Evolutionary conservation across 805 yeast species (phyloP), one percentile per base, ranked within the genome.

Genomic region (Cephaloascus fragrans): DNA sequence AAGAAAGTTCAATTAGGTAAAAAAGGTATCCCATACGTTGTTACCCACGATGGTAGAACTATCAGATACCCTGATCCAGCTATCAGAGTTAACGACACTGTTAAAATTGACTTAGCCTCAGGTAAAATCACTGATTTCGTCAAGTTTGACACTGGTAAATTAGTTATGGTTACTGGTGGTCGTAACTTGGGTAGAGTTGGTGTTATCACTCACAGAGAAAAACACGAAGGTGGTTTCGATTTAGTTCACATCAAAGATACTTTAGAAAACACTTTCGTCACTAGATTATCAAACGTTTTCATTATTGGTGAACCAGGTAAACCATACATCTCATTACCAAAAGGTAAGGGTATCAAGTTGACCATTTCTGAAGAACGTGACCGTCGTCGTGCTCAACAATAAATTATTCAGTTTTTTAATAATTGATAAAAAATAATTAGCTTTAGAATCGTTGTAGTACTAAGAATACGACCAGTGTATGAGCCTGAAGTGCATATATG

Each of bases 31-130:
- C 98, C 98, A 64, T 90, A 86, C 83, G 83, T 85, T 64, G 97
- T 90, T 56, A 90, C 98, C 65, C 98, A 90, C 82, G 98, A 90
- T 67, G 97, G 98, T 73, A 89, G 98, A 82, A 90, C 98, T 66
- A 75, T 90, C 77, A 89, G 97, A 75, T 90, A 89, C 86, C 97
- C 97, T 71, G 97, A 90, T 67, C 98, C 98, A 73, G 70, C 73
- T 57, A 80, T 90, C 82, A 90, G 77, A 75, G 88, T 87, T 63
- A 89, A 93, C 80, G 98, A 90, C 77, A 85, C 97, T 57, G 96
- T 90, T 65, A 89, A 89, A 82, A 74, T 90, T 64, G 96, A 90
- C 74, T 77, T 90, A 62, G 95, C 90, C 57, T 71, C 96, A 53
- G 97, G 97, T 70, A 90, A 90, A 80, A 81, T 88, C 67, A 70